phyloP scores from a whole-genome alignment of 2,329 filamentous ascomycete species.

The Acrocalymma vagum region DNA sequence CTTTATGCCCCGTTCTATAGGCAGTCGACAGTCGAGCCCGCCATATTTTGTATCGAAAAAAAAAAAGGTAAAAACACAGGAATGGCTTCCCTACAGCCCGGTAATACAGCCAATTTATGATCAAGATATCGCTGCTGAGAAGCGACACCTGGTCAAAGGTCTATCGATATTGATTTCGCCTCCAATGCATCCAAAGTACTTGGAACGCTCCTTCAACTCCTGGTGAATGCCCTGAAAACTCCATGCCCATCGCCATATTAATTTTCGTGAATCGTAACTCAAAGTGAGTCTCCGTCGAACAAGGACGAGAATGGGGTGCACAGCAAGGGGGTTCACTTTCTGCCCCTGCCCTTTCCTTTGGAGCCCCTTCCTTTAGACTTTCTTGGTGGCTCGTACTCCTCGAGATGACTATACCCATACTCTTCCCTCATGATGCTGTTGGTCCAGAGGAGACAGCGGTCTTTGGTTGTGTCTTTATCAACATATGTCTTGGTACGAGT shows the following conservation, averaged over 20 bases:
- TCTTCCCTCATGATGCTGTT: constrained; percentile 69
- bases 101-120: too few species aligned
- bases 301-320: background rate
- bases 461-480: constrained; percentile 60
- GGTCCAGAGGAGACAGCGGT: constrained; percentile 71
- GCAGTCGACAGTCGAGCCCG: too few species aligned
- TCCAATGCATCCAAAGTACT: too few species aligned
- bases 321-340: constrained; percentile 21
- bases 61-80: too few species aligned
- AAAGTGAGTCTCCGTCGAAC: background rate
- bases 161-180: too few species aligned
- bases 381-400: constrained; percentile 59
- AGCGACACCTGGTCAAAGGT: too few species aligned
- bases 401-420: constrained; percentile 67
- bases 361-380: constrained; percentile 52
- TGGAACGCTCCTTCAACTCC: too few species aligned
- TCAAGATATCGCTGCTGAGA: too few species aligned
- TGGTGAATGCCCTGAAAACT: constrained; percentile 14
- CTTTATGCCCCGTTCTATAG: too few species aligned
- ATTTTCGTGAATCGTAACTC: constrained; percentile 29
- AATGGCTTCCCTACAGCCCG: too few species aligned
- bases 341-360: constrained; percentile 41
- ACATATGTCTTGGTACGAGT: constrained; percentile 70
- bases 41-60: too few species aligned
- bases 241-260: constrained; percentile 25